These are phyloP conservation scores for Aspergillus bertholletiae DNA, from an alignment of 495 filamentous ascomycete species.

Conservation along the genomic window DNA sequence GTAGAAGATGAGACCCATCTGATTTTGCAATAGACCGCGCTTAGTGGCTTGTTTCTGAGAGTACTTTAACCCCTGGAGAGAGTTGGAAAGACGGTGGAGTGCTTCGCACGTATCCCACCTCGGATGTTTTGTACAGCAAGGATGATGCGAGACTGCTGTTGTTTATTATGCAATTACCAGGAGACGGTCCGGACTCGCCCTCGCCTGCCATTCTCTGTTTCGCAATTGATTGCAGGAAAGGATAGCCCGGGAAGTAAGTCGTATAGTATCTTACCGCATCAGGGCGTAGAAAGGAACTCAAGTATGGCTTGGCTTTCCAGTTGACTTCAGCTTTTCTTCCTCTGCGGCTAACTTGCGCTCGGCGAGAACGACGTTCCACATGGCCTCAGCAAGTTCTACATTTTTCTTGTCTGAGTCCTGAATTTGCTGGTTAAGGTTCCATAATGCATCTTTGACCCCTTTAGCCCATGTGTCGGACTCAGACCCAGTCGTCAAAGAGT, in stretches of 20 bases:
- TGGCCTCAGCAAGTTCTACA: constrained; percentile 27
- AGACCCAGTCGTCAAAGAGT: constrained; percentile 29
- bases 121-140: not conserved
- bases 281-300: not conserved
- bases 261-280: not conserved
- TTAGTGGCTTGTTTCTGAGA: not conserved
- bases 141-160: not conserved
- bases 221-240: not conserved
- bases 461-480: constrained; percentile 25
- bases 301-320: not conserved
- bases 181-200: not conserved
- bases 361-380: constrained; percentile 43
- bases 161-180: not conserved
- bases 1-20: too few relatives aligned
- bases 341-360: constrained; percentile 35
- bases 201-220: not conserved
- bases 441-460: constrained; percentile 13
- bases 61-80: not conserved
- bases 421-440: constrained; percentile 20
- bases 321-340: constrained; percentile 24
- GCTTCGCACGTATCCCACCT: not conserved
- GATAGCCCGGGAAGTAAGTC: not conserved
- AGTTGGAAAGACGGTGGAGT: not conserved
- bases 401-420: constrained; percentile 22
- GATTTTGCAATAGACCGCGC: not conserved